Evolutionary conservation across 2,329 filamentous ascomycete species (phyloP).

Genomic region (Arthroderma uncinatum): DNA sequence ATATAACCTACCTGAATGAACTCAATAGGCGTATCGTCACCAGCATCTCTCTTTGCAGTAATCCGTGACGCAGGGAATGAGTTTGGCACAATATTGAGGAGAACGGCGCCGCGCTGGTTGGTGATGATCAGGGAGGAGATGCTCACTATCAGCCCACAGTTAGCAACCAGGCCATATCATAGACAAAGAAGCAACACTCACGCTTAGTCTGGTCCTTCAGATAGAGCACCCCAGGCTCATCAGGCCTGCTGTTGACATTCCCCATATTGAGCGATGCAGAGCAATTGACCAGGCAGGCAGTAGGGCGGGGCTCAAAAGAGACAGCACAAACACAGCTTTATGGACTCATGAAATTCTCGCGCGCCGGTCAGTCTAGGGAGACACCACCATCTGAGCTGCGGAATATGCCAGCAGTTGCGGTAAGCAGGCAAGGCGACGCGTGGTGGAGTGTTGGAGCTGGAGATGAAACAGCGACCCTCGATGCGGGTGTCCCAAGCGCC

Average conservation of each 20-base stretch:
- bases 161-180: slow-evolving; percentile 11
- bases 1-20: slow-evolving; percentile 66
- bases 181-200: slow-evolving; percentile 40
- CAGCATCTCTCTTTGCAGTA: slow-evolving; percentile 56
- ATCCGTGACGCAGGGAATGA: slow-evolving; percentile 74
- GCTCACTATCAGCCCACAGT: slow-evolving; percentile 51
- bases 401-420: background rate
- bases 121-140: slow-evolving; percentile 74
- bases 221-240: slow-evolving; percentile 66
- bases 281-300: too few relatives aligned
- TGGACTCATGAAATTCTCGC: background rate
- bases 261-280: slow-evolving; percentile 56
- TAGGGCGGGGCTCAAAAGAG: background rate
- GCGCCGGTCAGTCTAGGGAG: background rate
- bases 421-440: too few relatives aligned
- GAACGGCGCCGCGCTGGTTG: slow-evolving; percentile 63
- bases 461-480: too few relatives aligned
- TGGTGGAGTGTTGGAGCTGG: too few relatives aligned
- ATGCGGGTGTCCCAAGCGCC: too few relatives aligned
- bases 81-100: slow-evolving; percentile 73
- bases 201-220: slow-evolving; percentile 85
- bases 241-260: slow-evolving; percentile 76
- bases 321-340: background rate
- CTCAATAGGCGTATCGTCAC: slow-evolving; percentile 69
- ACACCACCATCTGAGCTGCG: background rate